Percentiles rank a stretch among this genome's conserved stretches.
These are phyloP conservation scores for Breynia disticha DNA, from an alignment of 441 rosid species.

Conservation along the genomic window DNA sequence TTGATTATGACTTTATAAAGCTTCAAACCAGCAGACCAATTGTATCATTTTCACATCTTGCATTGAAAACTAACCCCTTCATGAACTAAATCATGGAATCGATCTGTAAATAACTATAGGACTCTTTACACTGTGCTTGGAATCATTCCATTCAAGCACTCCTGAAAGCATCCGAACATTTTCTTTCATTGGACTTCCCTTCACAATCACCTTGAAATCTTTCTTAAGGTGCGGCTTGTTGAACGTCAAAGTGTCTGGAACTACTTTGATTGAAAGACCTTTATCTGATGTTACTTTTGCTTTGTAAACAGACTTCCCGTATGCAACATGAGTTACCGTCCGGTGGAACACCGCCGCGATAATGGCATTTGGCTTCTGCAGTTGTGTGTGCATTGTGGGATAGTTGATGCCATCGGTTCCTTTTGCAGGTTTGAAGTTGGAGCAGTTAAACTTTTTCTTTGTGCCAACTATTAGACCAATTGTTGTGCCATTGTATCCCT, in stretches of 20 bases:
- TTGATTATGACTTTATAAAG: no score
- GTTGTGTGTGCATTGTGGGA: conserved; percentile 48
- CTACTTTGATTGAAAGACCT: conserved; percentile 29
- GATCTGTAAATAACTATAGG: conserved; percentile 41
- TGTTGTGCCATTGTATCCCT: conserved; percentile 40
- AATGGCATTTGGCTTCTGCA: conserved; percentile 15
- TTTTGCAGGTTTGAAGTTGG: conserved; percentile 24
- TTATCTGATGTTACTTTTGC: conserved; percentile 26
- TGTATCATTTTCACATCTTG: no score
- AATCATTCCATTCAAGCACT: conserved; percentile 54
- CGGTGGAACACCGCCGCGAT: conserved; percentile 34
- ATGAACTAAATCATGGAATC: background rate
- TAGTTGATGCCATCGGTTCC: conserved; percentile 40
- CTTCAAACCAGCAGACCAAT: no score
- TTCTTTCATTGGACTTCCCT: conserved; percentile 25
- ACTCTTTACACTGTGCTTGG: conserved; percentile 41
- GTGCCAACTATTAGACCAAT: conserved; percentile 24
- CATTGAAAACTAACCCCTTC: background rate
- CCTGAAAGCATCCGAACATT: conserved; percentile 33
- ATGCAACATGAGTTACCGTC: conserved; percentile 38
- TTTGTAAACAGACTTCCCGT: conserved; percentile 25
- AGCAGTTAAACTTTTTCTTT: conserved; percentile 40
- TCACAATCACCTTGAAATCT: conserved; percentile 37
- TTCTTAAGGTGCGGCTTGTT: conserved; percentile 21
- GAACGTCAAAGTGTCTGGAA: conserved; percentile 26